Base-by-base conservation (phyloP, 176 grass and related monocot species). In the Poa pratensis region DNA sequence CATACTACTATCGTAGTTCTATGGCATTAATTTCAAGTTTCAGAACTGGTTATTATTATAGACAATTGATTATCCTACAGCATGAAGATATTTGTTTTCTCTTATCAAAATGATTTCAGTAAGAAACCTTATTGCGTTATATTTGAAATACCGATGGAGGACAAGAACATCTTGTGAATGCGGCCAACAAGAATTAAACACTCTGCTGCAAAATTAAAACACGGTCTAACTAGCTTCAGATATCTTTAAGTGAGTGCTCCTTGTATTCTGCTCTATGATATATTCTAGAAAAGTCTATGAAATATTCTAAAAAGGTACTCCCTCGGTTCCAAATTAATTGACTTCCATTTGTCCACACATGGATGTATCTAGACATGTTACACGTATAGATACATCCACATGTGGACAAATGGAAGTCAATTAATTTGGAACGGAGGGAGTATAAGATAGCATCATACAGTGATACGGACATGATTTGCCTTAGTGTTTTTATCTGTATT, bases 401-500 rank as follows among this genome's bases (percentile, higher is more conserved):
- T n/a, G n/a, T n/a, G n/a, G n/a, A n/a, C n/a, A n/a, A n/a, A n/a
- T n/a, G n/a, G n/a, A n/a, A n/a, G n/a, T n/a, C n/a, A n/a, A n/a
- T n/a, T n/a, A n/a, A n/a, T n/a, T n/a, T n/a, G n/a, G n/a, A n/a
- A n/a, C n/a, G n/a, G n/a, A n/a, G n/a, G n/a, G n/a, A n/a, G 42
- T 46, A 73, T 73, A 65, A 26, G 70, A 16, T 74, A 46, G 27
- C 20, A 51, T 55, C n/a, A n/a, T n/a, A n/a, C n/a, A n/a, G n/a
- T n/a, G n/a, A n/a, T n/a, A n/a, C n/a, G n/a, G n/a, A n/a, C n/a
- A n/a, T n/a, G n/a, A n/a, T n/a, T n/a, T n/a, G n/a, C n/a, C n/a
- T 69, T 68, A 66, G n/a, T 61, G 28, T 62, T 77, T 78, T 82
- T 24, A 32, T 65, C 12, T 62, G 6, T 81, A 27, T 22, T 87